Evolutionary conservation across 495 filamentous ascomycete species (phyloP), one percentile per base, ranked within the genome.

Genomic region (Penicillium paradoxum): DNA sequence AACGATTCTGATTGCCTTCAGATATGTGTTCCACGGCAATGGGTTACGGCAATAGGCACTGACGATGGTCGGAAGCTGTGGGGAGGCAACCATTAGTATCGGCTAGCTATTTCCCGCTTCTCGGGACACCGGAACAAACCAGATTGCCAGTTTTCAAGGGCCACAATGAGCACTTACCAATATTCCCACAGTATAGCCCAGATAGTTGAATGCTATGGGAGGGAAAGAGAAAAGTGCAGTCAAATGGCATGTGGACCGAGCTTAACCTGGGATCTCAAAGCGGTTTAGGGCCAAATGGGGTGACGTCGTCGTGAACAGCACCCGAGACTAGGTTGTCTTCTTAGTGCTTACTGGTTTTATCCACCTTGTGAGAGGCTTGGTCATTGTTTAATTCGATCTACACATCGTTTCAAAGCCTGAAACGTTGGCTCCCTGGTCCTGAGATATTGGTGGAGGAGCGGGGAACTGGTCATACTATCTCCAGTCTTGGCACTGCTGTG

Each of bases 181-280:
- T 25, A 47, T 13, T 13, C 25, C 8, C n/a, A 15, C 51, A 24
- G 25, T 15, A 39, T 38, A 4, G 4, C 29, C 32, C 19, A 27
- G 18, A 15, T 32, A 21, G 46, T 44, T 44, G 41, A 33, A 25
- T 17, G 27, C 45, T 44, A 25, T 40, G 54, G 37, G 37, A 54
- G 49, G 11, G 36, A 43, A 50, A 49, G 47, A 52, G 39, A 30
- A 27, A 53, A 52, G 36, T 25, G 45, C 44, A 42, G 56, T 47
- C 41, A 32, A 55, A 49, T 48, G 53, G 47, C 53, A 60, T 60
- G 60, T 63, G 63, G 63, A 52, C 63, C 61, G 58, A 64, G 61
- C 63, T 65, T 57, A 42, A 29, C 27, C n/a, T 27, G 22, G 27
- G 17, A 10, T 14, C 62, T 56, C 57, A 45, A 65, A 49, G 25